These are phyloP conservation scores for Lachnellula occidentalis DNA, from an alignment of 2,329 filamentous ascomycete genomes.

Conservation along the genomic window DNA sequence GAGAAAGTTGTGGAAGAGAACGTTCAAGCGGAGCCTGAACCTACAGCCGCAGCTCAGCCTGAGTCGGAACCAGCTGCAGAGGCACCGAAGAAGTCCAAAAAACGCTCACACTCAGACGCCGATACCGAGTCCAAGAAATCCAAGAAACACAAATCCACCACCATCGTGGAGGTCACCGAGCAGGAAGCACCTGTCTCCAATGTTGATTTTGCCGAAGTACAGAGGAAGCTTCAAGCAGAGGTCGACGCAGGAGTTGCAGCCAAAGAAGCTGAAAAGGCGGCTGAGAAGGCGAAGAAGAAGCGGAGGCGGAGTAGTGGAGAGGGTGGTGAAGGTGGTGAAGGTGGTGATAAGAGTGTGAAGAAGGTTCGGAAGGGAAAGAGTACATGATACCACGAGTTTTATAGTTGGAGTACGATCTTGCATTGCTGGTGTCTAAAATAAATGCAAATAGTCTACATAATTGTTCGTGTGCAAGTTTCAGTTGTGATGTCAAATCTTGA, in stretches of 20 bases:
- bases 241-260: constrained; percentile 15
- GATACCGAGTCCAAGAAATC: neutral
- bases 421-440: too few species aligned
- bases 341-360: constrained; percentile 9
- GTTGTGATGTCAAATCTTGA: too few species aligned
- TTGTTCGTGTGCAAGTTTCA: too few species aligned
- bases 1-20: too few species aligned
- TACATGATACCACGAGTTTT: constrained; percentile 6
- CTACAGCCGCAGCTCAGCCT: neutral
- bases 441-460: too few species aligned
- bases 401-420: too few species aligned
- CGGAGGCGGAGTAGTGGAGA: constrained; percentile 13
- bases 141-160: neutral
- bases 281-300: constrained; percentile 13
- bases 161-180: neutral
- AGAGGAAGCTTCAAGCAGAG: constrained; percentile 21
- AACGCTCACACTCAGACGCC: neutral
- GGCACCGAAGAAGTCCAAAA: constrained; percentile 42
- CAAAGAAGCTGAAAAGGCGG: constrained; percentile 1
- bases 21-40: constrained; percentile 45
- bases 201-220: constrained; percentile 19
- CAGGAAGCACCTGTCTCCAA: neutral
- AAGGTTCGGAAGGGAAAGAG: constrained; percentile 14
- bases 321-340: constrained; percentile 8
- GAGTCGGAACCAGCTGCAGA: neutral